Evolutionary conservation across 108 stramenopile species (phyloP).

Genomic region (Bacterosira constricta): DNA sequence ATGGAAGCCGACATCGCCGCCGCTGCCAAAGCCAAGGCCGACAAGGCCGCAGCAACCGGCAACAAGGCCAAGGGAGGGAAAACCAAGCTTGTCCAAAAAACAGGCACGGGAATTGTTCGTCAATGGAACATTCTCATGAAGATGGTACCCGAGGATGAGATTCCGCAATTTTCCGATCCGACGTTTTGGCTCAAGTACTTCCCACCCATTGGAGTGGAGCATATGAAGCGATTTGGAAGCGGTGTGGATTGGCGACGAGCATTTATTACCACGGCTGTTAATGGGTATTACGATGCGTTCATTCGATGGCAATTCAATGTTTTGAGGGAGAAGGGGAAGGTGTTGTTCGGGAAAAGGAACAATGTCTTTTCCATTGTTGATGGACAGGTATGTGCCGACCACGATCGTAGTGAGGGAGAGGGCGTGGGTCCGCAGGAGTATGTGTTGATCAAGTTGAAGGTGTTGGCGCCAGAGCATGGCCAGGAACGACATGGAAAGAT

Average conservation of each 20-base stretch:
- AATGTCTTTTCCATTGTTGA: slow-evolving; percentile 95
- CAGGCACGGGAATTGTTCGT: slow-evolving; percentile 88
- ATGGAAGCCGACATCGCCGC: slow-evolving; percentile 81
- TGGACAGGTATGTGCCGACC: slow-evolving; percentile 98
- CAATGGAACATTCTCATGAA: slow-evolving; percentile 94
- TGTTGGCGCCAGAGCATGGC: slow-evolving; percentile 84
- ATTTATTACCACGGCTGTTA: slow-evolving; percentile 97
- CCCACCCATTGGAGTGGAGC: slow-evolving; percentile 92
- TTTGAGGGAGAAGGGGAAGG: slow-evolving; percentile 74
- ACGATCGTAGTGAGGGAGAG: slow-evolving; percentile 97
- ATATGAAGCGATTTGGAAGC: slow-evolving; percentile 90
- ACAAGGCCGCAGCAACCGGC: slow-evolving; percentile 50
- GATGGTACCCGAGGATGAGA: slow-evolving; percentile 85
- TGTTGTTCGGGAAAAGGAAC: slow-evolving; percentile 95
- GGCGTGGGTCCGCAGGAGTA: slow-evolving; percentile 99
- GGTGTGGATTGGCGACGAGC: slow-evolving; percentile 96
- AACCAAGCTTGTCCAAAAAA: slow-evolving; percentile 91
- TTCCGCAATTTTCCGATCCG: slow-evolving; percentile 91
- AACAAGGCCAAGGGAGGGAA: slow-evolving; percentile 90
- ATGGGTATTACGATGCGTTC: slow-evolving; percentile 97
- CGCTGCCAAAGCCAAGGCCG: slow-evolving; percentile 64
- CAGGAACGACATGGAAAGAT: slow-evolving; percentile 75
- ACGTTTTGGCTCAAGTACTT: slow-evolving; percentile 95
- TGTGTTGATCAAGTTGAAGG: slow-evolving; percentile 95
- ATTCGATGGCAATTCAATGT: slow-evolving; percentile 97